Base-by-base conservation (phyloP, 352 stramenopile species). In the Globisporangium emineosum region DNA sequence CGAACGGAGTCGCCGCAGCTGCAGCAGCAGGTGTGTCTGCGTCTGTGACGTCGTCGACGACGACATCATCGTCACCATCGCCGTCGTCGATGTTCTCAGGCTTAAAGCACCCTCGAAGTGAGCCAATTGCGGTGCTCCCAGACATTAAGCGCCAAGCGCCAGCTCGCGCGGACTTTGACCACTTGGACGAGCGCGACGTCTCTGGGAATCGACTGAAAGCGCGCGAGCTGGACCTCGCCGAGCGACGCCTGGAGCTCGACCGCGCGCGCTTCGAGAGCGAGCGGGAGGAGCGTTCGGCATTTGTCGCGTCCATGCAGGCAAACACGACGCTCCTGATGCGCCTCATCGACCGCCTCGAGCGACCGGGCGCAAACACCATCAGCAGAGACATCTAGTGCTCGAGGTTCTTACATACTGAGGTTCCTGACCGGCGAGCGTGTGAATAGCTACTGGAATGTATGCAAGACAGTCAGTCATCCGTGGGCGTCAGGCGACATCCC, bases 221-320 rank as follows among this genome's bases (percentile, higher is more conserved):
- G 19, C 49, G 60, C 3, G 60, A 65, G 51, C 35, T 65, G 3
- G 60, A 65, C 17, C 5, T 65, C 9, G 49, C 50, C 2, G 60
- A 65, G 60, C 37, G 52, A 21, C 60, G 60, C 10, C 60, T 65
- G 25, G 60, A 65, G 50, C 50, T 65, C 25, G 60, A 65, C 25
- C 60, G 60, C 35, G 40, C 37, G 10, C 60, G 50, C 27, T 60
- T 60, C 17, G 60, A 65, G 35, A 65, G 51, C 37, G 60, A 65
- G 50, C 60, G 60, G 1, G 60, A 65, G 21, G 60, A 65, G 35
- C 60, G 60, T 7, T 30, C 50, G 21, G 60, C 60, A 0, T 45
- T 65, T 19, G 10, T 65, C 9, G 33, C 60, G n/a, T 33, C 60
- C 9, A 60, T 65, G 60, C 60, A 65, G 40, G 51, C 60, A 19